Conservation (phyloP, 2,329 filamentous ascomycete species). For the Gnomoniopsis smithogilvyi region DNA sequence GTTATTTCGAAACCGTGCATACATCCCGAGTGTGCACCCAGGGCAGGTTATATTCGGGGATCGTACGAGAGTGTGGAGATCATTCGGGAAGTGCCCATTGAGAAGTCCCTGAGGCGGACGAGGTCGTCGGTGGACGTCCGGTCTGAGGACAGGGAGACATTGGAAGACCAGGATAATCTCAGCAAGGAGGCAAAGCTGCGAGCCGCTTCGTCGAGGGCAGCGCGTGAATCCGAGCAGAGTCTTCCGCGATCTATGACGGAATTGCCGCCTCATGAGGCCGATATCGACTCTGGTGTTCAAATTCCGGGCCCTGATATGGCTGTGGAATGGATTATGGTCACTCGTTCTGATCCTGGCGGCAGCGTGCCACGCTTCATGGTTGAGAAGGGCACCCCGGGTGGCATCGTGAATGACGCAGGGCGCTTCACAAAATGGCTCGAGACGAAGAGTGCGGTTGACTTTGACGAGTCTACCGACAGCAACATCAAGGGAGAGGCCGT, state of each 20-base stretch:
- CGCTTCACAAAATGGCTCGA: constrained; percentile 78
- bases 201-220: constrained; percentile 32
- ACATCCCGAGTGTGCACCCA: constrained; percentile 69
- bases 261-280: constrained; percentile 6
- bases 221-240: constrained; percentile 1
- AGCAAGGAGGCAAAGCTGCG: constrained; percentile 41
- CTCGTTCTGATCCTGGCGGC: constrained; percentile 82
- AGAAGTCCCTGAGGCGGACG: constrained; percentile 38
- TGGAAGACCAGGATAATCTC: constrained; percentile 19
- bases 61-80: constrained; percentile 90
- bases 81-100: constrained; percentile 74
- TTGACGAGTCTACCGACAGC: constrained; percentile 24
- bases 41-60: constrained; percentile 75
- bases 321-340: constrained; percentile 92
- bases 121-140: constrained; percentile 43
- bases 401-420: constrained; percentile 73
- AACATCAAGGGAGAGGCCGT: constrained; percentile 23
- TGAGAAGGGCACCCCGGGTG: constrained; percentile 80
- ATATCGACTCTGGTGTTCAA: constrained; percentile 2
- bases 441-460: constrained; percentile 34
- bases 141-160: constrained; percentile 28
- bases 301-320: constrained; percentile 32
- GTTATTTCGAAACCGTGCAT: constrained; percentile 81
- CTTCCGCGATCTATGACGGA: constrained; percentile 5
- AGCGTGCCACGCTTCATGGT: constrained; percentile 88